Conservation (phyloP, 2,329 filamentous ascomycete species). For the Fusarium gaditjirri region DNA sequence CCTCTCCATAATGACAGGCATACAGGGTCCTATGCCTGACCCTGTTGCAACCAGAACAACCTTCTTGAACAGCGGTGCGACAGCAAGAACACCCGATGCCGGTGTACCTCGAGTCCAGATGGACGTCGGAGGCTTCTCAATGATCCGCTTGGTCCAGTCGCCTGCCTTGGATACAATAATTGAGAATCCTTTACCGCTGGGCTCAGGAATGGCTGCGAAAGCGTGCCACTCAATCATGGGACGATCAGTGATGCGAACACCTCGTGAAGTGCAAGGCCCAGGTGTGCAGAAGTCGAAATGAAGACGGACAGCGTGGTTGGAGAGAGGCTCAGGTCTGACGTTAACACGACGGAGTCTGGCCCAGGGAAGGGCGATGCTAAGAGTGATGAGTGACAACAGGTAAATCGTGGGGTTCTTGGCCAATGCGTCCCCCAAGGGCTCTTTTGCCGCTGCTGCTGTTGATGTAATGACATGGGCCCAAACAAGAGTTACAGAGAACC, state of each 20-base stretch:
- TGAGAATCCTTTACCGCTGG: slow-evolving; percentile 63
- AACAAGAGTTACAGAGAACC: slow-evolving; percentile 69
- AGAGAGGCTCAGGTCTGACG: slow-evolving; percentile 71
- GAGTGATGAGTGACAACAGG: slow-evolving; percentile 8
- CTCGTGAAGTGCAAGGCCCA: slow-evolving; percentile 24
- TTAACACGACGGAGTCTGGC: slow-evolving; percentile 70
- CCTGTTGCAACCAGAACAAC: slow-evolving; percentile 35
- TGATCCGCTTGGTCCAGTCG: slow-evolving; percentile 73
- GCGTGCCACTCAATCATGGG: slow-evolving; percentile 75
- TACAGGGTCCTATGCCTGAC: slow-evolving; percentile 33
- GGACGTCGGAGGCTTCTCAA: slow-evolving; percentile 65
- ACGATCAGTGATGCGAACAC: slow-evolving; percentile 65
- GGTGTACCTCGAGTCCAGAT: slow-evolving; percentile 73
- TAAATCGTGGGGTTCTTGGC: slow-evolving; percentile 22
- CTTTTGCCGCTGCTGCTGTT: slow-evolving; percentile 50
- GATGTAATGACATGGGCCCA: slow-evolving; percentile 69
- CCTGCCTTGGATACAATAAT: slow-evolving; percentile 74
- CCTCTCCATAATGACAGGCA: slow-evolving; percentile 33
- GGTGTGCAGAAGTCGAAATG: slow-evolving; percentile 70
- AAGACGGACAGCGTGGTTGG: slow-evolving; percentile 74
- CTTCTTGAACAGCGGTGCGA: slow-evolving; percentile 34
- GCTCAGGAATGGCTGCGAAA: slow-evolving; percentile 74
- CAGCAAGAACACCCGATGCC: slow-evolving; percentile 57
- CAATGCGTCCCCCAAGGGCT: slow-evolving; percentile 6
- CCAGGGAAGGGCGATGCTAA: slow-evolving; percentile 58